Conservation (phyloP, 306 rosid genomes). For the Quercus mongolica region DNA sequence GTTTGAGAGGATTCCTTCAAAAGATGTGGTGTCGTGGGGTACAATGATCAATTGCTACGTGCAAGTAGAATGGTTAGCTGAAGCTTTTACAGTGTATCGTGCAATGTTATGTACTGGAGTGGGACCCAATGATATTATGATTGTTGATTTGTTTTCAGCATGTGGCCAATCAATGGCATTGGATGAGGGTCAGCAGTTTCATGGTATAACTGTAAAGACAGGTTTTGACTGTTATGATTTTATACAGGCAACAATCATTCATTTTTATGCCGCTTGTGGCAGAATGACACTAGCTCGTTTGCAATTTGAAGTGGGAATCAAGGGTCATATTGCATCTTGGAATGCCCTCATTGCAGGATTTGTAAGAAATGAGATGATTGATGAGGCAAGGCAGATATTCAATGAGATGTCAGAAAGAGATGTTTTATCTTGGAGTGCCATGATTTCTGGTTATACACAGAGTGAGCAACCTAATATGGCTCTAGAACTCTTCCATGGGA, state of each 20-base stretch:
- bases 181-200: conserved; percentile 64
- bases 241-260: conserved; percentile 71
- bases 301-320: conserved; percentile 63
- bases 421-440: conserved; percentile 80
- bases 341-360: conserved; percentile 77
- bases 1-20: conserved; percentile 58
- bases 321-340: conserved; percentile 73
- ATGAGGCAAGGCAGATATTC: conserved; percentile 54
- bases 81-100: conserved; percentile 56
- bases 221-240: conserved; percentile 70
- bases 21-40: conserved; percentile 88
- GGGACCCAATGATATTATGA: conserved; percentile 66
- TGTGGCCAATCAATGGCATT: conserved; percentile 54
- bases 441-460: conserved; percentile 85
- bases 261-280: conserved; percentile 77
- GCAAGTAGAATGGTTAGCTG: conserved; percentile 48
- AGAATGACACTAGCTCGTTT: conserved; percentile 49
- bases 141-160: conserved; percentile 71
- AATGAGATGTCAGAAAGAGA: conserved; percentile 74
- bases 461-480: conserved; percentile 66
- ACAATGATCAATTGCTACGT: conserved; percentile 78
- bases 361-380: conserved; percentile 55
- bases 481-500: conserved; percentile 64
- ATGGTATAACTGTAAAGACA: conserved; percentile 55
- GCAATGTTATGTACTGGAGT: conserved; percentile 53